A percentile compares a stretch with the other conserved stretches of the same genome.
phyloP scores from a whole-genome alignment of 257 asterid genomes.

The Solanum tarapatanum region DNA sequence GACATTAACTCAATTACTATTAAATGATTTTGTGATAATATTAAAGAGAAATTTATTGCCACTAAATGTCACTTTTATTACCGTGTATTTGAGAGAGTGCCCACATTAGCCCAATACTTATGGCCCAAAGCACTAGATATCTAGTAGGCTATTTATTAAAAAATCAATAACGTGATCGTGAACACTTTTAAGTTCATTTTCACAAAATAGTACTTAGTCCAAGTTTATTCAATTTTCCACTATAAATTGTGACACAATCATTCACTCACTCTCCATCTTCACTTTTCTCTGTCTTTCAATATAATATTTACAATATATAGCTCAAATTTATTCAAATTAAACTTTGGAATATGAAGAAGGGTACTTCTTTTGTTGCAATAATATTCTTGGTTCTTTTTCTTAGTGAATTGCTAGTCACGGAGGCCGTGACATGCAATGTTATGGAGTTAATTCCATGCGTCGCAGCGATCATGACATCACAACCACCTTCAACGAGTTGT shows the following conservation, averaged over 20 bases:
- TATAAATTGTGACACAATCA: not conserved
- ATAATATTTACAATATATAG: not conserved
- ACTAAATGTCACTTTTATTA: not conserved
- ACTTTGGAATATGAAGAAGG: not conserved
- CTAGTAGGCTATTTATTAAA: not conserved
- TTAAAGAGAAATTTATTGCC: no score
- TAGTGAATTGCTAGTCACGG: not conserved
- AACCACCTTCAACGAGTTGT: not conserved
- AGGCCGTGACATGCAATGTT: constrained; percentile 5
- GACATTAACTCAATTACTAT: not conserved
- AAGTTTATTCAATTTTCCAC: not conserved
- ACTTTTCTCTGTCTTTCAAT: not conserved
- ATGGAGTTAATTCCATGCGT: constrained; percentile 4
- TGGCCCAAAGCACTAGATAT: not conserved
- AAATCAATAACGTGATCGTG: not conserved
- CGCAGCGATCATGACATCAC: not conserved
- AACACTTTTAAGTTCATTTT: not conserved
- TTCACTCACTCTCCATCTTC: not conserved
- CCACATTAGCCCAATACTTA: not conserved
- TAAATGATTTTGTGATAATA: no score
- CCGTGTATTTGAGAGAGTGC: not conserved
- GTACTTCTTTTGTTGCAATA: not conserved
- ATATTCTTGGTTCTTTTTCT: not conserved
- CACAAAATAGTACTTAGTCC: not conserved
- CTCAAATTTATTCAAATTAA: not conserved